Conservation (phyloP, 2,329 filamentous ascomycete species). For the Teratosphaeria destructans region DNA sequence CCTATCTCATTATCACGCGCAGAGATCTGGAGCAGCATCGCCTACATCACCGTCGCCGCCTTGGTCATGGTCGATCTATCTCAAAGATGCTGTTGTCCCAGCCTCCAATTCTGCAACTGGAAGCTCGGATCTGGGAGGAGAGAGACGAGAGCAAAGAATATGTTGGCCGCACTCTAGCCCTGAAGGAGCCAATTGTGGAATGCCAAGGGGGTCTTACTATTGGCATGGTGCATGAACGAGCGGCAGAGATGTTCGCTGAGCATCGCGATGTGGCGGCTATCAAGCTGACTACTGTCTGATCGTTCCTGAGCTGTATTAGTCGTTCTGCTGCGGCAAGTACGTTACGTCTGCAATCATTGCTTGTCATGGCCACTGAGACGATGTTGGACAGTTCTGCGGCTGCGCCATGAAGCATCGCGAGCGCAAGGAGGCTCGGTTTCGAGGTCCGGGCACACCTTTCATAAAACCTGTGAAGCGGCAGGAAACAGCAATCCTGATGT, state of each 20-base stretch:
- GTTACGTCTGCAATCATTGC: no score
- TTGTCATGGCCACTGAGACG: no score
- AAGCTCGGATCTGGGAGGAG: slow-evolving; percentile 17
- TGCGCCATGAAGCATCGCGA: no score
- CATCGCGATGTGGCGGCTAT: slow-evolving; percentile 15
- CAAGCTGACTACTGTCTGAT: slow-evolving; percentile 15
- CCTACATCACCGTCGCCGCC: slow-evolving; percentile 1
- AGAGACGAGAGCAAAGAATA: slow-evolving; percentile 17
- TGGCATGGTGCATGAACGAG: slow-evolving; percentile 10
- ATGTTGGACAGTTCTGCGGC: no score
- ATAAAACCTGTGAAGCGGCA: no score
- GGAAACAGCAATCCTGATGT: neutral
- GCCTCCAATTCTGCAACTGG: slow-evolving; percentile 10
- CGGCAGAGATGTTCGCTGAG: slow-evolving; percentile 12
- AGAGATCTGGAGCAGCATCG: slow-evolving; percentile 11
- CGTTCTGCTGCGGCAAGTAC: no score
- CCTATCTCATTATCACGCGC: slow-evolving; percentile 14
- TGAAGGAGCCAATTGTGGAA: slow-evolving; percentile 10
- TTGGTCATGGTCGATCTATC: slow-evolving; percentile 8
- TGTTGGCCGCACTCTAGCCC: slow-evolving; percentile 10
- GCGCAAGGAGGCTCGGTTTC: no score
- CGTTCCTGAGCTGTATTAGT: neutral
- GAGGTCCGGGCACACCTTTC: no score
- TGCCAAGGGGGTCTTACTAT: slow-evolving; percentile 12
- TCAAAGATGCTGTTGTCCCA: slow-evolving; percentile 14